Percentiles rank a stretch among this genome's conserved stretches.
These are phyloP conservation scores for Pseudogymnoascus sp. DNA, from an alignment of 2,329 filamentous ascomycete genomes.

Conservation along the genomic window DNA sequence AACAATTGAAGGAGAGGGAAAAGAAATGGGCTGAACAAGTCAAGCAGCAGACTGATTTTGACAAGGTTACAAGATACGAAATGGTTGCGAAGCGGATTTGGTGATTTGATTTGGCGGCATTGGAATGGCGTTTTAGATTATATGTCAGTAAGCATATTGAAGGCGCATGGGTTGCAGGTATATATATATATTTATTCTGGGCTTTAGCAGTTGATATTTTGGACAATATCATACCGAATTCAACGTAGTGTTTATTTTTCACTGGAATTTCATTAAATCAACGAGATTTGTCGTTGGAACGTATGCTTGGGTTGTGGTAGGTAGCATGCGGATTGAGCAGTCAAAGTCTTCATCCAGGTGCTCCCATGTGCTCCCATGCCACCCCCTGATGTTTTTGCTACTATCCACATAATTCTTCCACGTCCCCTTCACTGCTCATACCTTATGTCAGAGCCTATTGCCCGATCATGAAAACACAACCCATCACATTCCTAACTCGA, in stretches of 20 bases:
- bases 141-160: background rate
- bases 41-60: conserved; percentile 52
- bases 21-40: conserved; percentile 55
- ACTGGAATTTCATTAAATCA: background rate
- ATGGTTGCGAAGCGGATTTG: conserved; percentile 98
- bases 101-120: conserved; percentile 39
- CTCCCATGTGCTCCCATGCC: background rate
- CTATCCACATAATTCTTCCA: too few relatives aligned
- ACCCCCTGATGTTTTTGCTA: background rate
- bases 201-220: background rate
- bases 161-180: background rate
- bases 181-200: background rate
- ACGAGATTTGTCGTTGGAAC: background rate
- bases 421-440: background rate
- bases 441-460: background rate
- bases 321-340: background rate
- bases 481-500: background rate
- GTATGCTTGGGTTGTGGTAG: background rate
- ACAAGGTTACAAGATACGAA: conserved; percentile 70
- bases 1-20: conserved; percentile 54
- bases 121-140: conserved; percentile 7
- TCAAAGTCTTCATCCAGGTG: background rate
- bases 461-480: background rate
- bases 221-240: background rate
- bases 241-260: background rate